Evolutionary conservation across 2,329 filamentous ascomycete genomes (phyloP).

Genomic region (Daldinia sp.): DNA sequence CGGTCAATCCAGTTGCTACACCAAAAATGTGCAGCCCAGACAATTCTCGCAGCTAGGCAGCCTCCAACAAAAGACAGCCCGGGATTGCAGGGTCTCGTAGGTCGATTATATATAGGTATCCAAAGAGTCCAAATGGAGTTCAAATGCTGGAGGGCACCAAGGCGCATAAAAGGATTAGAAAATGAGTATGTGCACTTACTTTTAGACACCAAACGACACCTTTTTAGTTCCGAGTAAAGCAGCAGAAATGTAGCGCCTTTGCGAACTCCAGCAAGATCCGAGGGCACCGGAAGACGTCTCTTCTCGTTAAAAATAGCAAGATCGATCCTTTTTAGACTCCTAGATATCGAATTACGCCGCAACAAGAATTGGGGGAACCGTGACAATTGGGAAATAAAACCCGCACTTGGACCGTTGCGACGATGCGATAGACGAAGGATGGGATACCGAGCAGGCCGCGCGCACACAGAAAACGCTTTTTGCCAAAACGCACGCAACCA

Average conservation of each 20-base stretch:
- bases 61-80: constrained; percentile 5
- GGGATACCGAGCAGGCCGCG: constrained; percentile 47
- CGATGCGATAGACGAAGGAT: constrained; percentile 44
- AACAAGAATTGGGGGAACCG: constrained; percentile 38
- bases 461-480: constrained; percentile 48
- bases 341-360: constrained; percentile 40
- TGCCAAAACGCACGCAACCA: constrained; percentile 49
- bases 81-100: constrained; percentile 7
- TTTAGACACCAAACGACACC: constrained; percentile 60
- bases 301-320: constrained; percentile 35
- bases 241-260: constrained; percentile 42
- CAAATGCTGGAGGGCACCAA: constrained; percentile 38
- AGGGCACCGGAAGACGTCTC: constrained; percentile 31
- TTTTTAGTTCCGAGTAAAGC: constrained; percentile 43
- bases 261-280: constrained; percentile 41
- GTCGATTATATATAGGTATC: constrained; percentile 9
- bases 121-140: constrained; percentile 24
- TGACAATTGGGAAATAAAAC: constrained; percentile 43
- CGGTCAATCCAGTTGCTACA: constrained; percentile 34
- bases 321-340: constrained; percentile 39
- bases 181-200: constrained; percentile 54
- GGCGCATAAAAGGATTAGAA: constrained; percentile 24
- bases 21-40: constrained; percentile 23
- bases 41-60: constrained; percentile 17
- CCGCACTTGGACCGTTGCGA: constrained; percentile 42